Conservation (phyloP, 2,329 filamentous ascomycete species). For the Leptographium radiaticola region DNA sequence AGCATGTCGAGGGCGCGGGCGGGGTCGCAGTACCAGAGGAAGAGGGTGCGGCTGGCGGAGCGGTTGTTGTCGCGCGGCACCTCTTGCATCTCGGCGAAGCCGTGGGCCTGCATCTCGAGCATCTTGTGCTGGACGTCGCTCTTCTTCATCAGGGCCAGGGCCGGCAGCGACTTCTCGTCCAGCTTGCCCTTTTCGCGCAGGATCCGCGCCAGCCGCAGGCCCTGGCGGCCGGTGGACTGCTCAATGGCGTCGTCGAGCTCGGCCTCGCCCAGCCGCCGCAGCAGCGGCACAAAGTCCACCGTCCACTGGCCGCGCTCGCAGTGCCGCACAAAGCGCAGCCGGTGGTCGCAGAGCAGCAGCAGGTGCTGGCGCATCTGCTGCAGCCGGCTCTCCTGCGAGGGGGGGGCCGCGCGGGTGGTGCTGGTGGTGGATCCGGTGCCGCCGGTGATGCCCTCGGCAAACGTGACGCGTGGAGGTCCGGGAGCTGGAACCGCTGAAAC, state of each 20-base stretch:
- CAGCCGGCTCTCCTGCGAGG: constrained; percentile 29
- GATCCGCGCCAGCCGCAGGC: constrained; percentile 73
- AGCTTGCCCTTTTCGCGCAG: constrained; percentile 78
- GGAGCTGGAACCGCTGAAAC: constrained; percentile 11
- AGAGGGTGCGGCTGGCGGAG: constrained; percentile 71
- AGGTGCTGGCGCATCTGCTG: constrained; percentile 59
- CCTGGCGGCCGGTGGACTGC: constrained; percentile 61
- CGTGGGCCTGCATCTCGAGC: constrained; percentile 71
- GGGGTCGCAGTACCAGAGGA: constrained; percentile 82
- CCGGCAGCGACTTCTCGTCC: constrained; percentile 82
- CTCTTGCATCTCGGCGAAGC: constrained; percentile 85
- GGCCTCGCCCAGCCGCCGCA: constrained; percentile 55
- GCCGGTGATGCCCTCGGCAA: constrained; percentile 26
- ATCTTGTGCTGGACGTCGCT: constrained; percentile 76
- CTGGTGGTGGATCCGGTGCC: neutral
- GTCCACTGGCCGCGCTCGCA: constrained; percentile 66
- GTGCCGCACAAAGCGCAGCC: constrained; percentile 54
- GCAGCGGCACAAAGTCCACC: constrained; percentile 65
- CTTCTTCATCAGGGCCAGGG: constrained; percentile 70
- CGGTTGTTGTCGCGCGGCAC: constrained; percentile 79
- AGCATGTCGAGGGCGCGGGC: constrained; percentile 57
- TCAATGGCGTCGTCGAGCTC: constrained; percentile 76
- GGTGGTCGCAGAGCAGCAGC: constrained; percentile 57
- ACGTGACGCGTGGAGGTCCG: constrained; percentile 28
- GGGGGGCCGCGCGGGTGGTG: too few relatives aligned